These are phyloP conservation scores for Saccharomycopsis sp. DNA, from an alignment of 805 yeast genomes.

Conservation along the genomic window DNA sequence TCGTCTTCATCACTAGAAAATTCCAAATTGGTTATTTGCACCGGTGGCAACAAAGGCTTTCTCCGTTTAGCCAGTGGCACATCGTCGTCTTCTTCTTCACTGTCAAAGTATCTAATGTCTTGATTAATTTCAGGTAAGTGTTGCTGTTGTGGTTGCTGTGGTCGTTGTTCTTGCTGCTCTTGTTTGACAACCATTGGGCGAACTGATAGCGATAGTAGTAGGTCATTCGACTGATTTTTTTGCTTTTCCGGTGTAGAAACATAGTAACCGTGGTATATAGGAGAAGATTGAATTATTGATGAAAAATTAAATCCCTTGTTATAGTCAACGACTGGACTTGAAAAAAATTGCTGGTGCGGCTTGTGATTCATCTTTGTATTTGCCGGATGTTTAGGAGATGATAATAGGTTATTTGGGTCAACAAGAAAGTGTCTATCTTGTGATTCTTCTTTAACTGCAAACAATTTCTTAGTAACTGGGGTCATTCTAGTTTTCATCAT, in stretches of 20 bases:
- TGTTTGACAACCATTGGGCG: slow-evolving; percentile 7
- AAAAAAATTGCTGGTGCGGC: slow-evolving; percentile 3
- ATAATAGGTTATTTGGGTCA: slow-evolving; percentile 11
- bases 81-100: background rate
- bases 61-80: background rate
- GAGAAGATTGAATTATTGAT: slow-evolving; percentile 15
- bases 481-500: slow-evolving; percentile 9
- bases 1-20: slow-evolving; percentile 12
- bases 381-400: slow-evolving; percentile 6
- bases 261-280: slow-evolving; percentile 18
- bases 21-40: slow-evolving; percentile 13
- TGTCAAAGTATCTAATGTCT: background rate
- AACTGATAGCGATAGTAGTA: slow-evolving; percentile 1
- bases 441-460: slow-evolving; percentile 7
- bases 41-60: slow-evolving; percentile 18
- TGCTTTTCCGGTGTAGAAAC: background rate
- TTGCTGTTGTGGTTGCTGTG: background rate
- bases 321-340: slow-evolving; percentile 1
- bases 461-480: slow-evolving; percentile 18
- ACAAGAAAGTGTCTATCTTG: slow-evolving; percentile 4
- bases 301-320: slow-evolving; percentile 11
- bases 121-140: slow-evolving; percentile 1
- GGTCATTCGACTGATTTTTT: background rate
- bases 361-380: background rate
- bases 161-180: background rate